A percentile compares a stretch with the other conserved stretches of the same genome.
phyloP scores from a whole-genome alignment of 1,284 basidiomycete species.

The Ustilago esculenta region DNA sequence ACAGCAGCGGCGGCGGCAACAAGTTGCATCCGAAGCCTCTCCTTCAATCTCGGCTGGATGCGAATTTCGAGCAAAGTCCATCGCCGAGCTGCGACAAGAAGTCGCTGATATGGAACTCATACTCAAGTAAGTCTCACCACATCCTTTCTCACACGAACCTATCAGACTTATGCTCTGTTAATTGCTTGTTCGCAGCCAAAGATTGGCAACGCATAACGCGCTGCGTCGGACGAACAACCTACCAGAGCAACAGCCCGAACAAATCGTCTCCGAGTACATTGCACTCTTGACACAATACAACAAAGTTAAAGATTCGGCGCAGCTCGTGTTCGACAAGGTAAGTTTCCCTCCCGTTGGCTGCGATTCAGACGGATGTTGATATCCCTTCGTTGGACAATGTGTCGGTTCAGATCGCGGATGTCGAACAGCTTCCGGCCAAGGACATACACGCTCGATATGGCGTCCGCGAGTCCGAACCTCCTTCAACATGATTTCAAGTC shows the following conservation, averaged over 20 bases:
- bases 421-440: slow-evolving; percentile 32
- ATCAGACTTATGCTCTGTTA: no score
- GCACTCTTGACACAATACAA: slow-evolving; percentile 36
- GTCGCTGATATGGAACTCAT: slow-evolving; percentile 22
- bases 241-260: slow-evolving; percentile 19
- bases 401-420: slow-evolving; percentile 28
- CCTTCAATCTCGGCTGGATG: background rate
- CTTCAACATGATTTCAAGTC: no score
- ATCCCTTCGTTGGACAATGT: background rate
- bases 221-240: slow-evolving; percentile 2
- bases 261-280: slow-evolving; percentile 35
- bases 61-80: slow-evolving; percentile 10
- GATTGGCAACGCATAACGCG: slow-evolving; percentile 25
- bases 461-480: slow-evolving; percentile 8
- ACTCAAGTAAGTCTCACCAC: slow-evolving; percentile 14
- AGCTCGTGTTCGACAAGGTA: slow-evolving; percentile 39
- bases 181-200: slow-evolving; percentile 3
- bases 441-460: slow-evolving; percentile 32
- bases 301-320: slow-evolving; percentile 36
- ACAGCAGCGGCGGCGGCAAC: background rate
- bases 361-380: background rate
- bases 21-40: background rate
- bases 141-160: background rate
- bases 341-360: background rate
- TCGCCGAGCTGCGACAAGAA: slow-evolving; percentile 23